phyloP scores from a whole-genome alignment of 345 rosid genomes.

The Aethionema arabicum region DNA sequence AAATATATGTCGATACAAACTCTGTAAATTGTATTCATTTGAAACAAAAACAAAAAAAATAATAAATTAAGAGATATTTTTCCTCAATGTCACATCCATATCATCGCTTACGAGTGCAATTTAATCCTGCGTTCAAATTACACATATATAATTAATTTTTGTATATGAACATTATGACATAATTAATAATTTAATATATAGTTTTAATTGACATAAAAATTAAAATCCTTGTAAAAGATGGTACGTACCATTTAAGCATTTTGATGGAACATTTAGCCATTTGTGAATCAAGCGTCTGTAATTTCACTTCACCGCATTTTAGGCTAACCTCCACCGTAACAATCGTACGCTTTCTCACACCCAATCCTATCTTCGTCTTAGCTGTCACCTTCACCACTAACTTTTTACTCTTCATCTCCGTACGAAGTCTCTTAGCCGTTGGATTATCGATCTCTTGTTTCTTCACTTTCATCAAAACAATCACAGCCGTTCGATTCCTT shows the following conservation, averaged over 20 bases:
- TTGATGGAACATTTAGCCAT: conserved; percentile 63
- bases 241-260: conserved; percentile 58
- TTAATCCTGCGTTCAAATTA: conserved; percentile 29
- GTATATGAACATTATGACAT: too few species aligned
- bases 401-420: conserved; percentile 39
- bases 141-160: background rate
- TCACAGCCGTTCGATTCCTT: conserved; percentile 53
- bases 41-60: too few species aligned
- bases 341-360: conserved; percentile 41
- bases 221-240: background rate
- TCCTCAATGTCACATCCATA: background rate
- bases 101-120: conserved; percentile 26
- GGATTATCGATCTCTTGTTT: conserved; percentile 46
- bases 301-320: conserved; percentile 45
- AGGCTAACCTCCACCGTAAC: conserved; percentile 49
- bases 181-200: too few species aligned
- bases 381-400: conserved; percentile 52
- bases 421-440: conserved; percentile 40
- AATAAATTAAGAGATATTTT: too few species aligned
- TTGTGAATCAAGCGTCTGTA: conserved; percentile 45
- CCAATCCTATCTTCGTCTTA: conserved; percentile 57
- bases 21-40: too few species aligned
- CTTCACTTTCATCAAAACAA: conserved; percentile 42
- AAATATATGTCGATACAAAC: too few species aligned
- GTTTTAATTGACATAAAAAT: background rate